Evolutionary conservation across 2,329 filamentous ascomycete genomes (phyloP).

Genomic region (Cladorrhinum sp.): DNA sequence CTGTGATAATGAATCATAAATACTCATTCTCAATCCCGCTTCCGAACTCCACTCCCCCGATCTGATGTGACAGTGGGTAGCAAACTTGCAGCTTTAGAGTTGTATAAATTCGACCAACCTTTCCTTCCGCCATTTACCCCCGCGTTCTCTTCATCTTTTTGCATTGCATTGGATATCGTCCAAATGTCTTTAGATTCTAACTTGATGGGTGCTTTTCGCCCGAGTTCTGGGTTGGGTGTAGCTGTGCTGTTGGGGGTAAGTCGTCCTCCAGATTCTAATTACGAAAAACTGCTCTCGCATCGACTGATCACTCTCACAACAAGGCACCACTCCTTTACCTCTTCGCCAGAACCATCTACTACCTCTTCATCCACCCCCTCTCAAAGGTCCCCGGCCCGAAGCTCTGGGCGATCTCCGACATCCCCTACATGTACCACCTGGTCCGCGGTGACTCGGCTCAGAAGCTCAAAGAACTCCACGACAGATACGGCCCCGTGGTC

Average conservation of each 20-base stretch:
- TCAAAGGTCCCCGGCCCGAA: constrained; percentile 26
- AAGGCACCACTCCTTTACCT: background rate
- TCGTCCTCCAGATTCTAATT: no score
- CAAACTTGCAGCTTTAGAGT: no score
- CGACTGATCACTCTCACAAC: no score
- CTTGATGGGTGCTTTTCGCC: background rate
- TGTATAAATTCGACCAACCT: no score
- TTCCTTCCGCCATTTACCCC: no score
- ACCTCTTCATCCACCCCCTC: constrained; percentile 24
- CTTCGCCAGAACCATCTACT: background rate
- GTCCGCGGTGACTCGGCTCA: constrained; percentile 77
- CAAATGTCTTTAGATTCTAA: background rate
- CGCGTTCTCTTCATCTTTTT: background rate
- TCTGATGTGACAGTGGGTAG: no score
- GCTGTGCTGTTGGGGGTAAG: background rate
- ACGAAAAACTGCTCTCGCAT: no score
- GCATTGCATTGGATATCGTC: no score
- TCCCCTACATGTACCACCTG: constrained; percentile 59
- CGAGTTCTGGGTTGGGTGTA: background rate
- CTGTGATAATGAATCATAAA: no score
- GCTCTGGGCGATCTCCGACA: constrained; percentile 22
- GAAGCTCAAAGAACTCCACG: constrained; percentile 29
- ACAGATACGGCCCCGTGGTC: constrained; percentile 41
- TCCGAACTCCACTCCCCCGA: background rate
- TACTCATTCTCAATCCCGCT: background rate